Evolutionary conservation across 108 stramenopile species (phyloP), one percentile per base, ranked within the genome.

Genomic region (Cyclostephanos invisitatus): DNA sequence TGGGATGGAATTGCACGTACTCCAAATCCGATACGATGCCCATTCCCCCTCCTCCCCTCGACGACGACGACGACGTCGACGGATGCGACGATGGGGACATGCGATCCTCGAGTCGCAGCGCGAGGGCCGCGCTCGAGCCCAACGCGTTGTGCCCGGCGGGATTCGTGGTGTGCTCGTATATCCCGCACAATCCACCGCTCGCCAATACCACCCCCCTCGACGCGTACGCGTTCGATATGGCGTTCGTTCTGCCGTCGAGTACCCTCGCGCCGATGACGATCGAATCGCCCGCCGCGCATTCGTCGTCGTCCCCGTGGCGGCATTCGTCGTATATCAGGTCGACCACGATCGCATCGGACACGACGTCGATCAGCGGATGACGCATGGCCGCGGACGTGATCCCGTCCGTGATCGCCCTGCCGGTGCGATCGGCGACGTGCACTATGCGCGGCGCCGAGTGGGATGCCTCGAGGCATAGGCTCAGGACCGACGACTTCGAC

Each of bases 1-100:
- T 98, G 40, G 97, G 97, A 72, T 98, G 97, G 72, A 98, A 98
- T 79, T 98, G 97, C 0, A 98, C 96, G 72, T 96, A 98, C 70
- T 98, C 96, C 89, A 96, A 81, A 58, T 96, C 94, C 12, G 87
- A 82, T 11, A 59, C 72, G 5, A 91, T 68, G 15, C 70, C 65
- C 24, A 48, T 25, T 5, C 50, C 17, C 53, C 29, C 37, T 15
- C 25, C 59, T 24, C 20, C 36, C n/a, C 35, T 15, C 29, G 59
- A 25, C 60, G 63, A 6, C 54, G 50, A n/a, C 25, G 18, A 51
- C 12, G 36, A 15, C 24, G 35, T 22, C 15, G 24, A 25, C 32
- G 37, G 0, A 17, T 22, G 32, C 66, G 17, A 46, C 48, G 10
- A 68, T 10, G 15, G 32, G 32, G 32, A 32, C 4, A 32, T 32